Base-by-base conservation (phyloP, 2,329 filamentous ascomycete species). In the Neonectria neomacrospora region DNA sequence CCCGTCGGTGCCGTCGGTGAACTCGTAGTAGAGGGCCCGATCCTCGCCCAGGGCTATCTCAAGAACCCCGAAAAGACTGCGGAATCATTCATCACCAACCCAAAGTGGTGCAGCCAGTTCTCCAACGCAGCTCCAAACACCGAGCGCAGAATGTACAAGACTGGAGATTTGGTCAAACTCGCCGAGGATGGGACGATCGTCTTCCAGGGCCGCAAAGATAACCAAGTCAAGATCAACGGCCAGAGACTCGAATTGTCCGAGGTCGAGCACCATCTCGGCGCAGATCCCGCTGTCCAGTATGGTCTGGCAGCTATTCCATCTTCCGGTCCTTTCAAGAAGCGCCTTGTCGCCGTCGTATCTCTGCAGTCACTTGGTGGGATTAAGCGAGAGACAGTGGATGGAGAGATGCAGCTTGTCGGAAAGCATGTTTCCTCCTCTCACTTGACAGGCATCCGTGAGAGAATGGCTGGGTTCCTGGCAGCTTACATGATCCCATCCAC, bases 211-310 rank as follows among this genome's bases (percentile, higher is more conserved):
- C 79, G 87, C 16, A 87, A 86, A 63, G 87, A 90, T 65, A 80
- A 80, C 0, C 87, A 89, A 69, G 80, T 89, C 50, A 90, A 90
- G 71, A 74, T 90, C 6, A 81, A 83, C 12, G 89, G 89, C 12
- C 88, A 83, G 60, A 76, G 86, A 37, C 79, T 88, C 47, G 89
- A 86, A 74, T 78, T 86, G 4, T 71, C 66, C 0, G 77, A 78
- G n/a, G 80, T 84, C 11, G 82, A 84, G 62, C 77, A 80, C 58
- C 77, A 82, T 60, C 69, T 63, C 47, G 2, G 48, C 54, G 0
- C 9, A 47, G 10, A 67, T 9, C n/a, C 41, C 1, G 26, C 18
- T 1, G 45, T 70, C 5, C 54, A 70, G 11, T 61, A 65, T 2
- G 67, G 66, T 12, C 5, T 71, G 2, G 58, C 62, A 0, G 23